Conservation (phyloP, 306 rosid genomes). For the Cicer pinnatifidum region DNA sequence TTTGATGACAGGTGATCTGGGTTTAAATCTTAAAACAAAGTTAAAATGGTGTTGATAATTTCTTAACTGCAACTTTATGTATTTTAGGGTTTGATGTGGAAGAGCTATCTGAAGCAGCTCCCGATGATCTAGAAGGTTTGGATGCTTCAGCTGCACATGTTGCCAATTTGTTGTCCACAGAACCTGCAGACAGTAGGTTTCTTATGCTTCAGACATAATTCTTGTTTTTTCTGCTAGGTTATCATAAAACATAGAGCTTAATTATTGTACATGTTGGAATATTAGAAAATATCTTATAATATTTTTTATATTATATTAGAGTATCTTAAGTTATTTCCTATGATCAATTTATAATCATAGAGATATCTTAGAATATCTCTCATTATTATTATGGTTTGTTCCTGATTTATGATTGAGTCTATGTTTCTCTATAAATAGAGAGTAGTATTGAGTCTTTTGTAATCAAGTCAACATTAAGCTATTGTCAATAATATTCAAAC, state of each 20-base stretch:
- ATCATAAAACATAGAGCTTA: conserved; percentile 9
- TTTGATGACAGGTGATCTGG: conserved; percentile 6
- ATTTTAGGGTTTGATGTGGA: conserved; percentile 88
- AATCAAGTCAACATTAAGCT: too few species aligned
- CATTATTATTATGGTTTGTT: too few species aligned
- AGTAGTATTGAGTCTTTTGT: too few species aligned
- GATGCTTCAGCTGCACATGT: conserved; percentile 94
- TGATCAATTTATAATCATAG: too few species aligned
- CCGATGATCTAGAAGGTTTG: conserved; percentile 93
- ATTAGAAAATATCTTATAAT: too few species aligned
- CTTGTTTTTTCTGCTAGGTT: conserved; percentile 33
- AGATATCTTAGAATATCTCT: too few species aligned
- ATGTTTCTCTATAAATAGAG: too few species aligned
- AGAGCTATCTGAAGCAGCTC: conserved; percentile 83
- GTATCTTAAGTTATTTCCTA: too few species aligned
- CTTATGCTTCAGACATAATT: neutral
- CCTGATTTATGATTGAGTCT: too few species aligned
- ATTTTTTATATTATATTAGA: too few species aligned
- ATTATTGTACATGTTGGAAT: neutral
- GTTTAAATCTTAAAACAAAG: conserved; percentile 19
- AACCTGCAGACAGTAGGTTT: conserved; percentile 86
- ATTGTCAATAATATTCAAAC: too few species aligned
- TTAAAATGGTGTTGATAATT: conserved; percentile 10
- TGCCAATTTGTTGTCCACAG: conserved; percentile 89
- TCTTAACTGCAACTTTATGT: conserved; percentile 33